Evolutionary conservation across 306 rosid species (phyloP).

Genomic region (Lathyrus tuberosus): DNA sequence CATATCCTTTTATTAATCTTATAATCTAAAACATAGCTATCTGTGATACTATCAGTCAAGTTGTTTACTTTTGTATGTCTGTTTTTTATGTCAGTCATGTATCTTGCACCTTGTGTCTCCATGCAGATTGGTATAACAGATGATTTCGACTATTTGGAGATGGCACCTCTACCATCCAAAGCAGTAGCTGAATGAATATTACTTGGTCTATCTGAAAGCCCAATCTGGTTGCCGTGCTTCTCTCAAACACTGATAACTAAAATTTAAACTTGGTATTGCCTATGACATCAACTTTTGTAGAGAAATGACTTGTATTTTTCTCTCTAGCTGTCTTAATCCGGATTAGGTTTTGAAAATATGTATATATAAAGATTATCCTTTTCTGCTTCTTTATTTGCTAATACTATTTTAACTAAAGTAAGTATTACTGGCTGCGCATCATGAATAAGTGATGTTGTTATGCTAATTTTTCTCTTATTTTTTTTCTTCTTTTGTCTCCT

Average conservation of each 20-base stretch:
- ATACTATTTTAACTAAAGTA: neutral
- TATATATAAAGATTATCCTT: conserved; percentile 10
- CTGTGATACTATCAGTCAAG: no score
- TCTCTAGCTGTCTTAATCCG: conserved; percentile 25
- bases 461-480: neutral
- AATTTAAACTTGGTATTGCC: conserved; percentile 22
- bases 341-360: conserved; percentile 7
- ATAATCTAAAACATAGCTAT: no score
- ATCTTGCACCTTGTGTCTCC: conserved; percentile 33
- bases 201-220: conserved; percentile 19
- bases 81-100: conserved; percentile 28
- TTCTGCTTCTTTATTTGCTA: neutral
- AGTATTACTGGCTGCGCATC: neutral
- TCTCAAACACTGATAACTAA: conserved; percentile 14
- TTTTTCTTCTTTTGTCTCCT: no score
- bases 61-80: neutral
- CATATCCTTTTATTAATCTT: neutral
- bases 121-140: conserved; percentile 85
- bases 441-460: neutral
- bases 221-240: conserved; percentile 21
- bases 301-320: conserved; percentile 27
- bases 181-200: conserved; percentile 52
- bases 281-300: conserved; percentile 29
- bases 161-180: conserved; percentile 65
- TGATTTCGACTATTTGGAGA: conserved; percentile 89